Evolutionary conservation across 2,329 filamentous ascomycete species (phyloP).

Genomic region (Claviceps digitariae): DNA sequence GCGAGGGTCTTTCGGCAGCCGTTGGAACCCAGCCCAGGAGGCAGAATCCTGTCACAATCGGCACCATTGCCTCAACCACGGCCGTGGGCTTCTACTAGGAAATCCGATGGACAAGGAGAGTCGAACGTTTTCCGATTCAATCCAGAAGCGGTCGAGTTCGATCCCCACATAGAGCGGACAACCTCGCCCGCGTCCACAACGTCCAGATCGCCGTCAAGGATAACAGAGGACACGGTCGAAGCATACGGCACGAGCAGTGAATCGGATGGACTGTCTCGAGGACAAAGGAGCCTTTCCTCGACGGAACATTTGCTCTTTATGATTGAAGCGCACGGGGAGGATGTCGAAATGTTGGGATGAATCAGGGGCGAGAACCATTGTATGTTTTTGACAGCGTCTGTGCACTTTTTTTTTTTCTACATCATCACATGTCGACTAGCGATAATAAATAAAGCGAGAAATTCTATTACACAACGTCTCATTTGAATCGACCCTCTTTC

Average conservation of each 20-base stretch:
- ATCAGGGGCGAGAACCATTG: neutral
- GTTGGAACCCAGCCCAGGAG: constrained; percentile 5
- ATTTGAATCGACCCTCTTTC: neutral
- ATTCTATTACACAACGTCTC: neutral
- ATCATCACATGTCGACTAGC: neutral
- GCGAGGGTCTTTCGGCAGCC: neutral
- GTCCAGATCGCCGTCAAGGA: neutral
- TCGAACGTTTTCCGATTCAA: constrained; percentile 1
- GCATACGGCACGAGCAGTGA: neutral
- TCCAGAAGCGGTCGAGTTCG: constrained; percentile 6
- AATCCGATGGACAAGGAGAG: neutral
- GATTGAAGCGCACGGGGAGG: neutral
- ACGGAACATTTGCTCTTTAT: neutral
- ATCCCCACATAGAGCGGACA: neutral
- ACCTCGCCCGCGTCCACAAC: neutral
- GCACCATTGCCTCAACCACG: neutral
- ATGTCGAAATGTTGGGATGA: neutral
- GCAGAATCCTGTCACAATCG: neutral
- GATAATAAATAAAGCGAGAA: neutral
- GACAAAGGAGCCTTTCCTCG: neutral
- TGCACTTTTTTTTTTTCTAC: neutral
- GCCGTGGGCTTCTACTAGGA: neutral
- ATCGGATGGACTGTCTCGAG: neutral
- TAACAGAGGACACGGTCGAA: neutral
- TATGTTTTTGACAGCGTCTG: neutral